phyloP scores from a whole-genome alignment of 257 asterid species.

The Catharanthus roseus region DNA sequence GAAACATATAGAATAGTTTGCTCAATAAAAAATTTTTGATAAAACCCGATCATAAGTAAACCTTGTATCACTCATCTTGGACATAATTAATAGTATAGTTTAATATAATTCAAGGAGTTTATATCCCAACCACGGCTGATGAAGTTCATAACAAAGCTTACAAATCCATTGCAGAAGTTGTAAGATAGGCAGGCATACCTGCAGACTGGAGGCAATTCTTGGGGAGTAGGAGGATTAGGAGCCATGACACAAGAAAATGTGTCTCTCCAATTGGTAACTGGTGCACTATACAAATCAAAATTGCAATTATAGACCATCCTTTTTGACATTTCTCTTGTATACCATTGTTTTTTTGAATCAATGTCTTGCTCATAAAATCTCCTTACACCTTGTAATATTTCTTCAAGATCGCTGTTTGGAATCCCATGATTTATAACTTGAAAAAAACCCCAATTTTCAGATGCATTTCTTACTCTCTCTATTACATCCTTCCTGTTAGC shows the following conservation, averaged over 20 bases:
- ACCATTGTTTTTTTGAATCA: conserved; percentile 22
- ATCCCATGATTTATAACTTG: conserved; percentile 29
- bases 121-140: background rate
- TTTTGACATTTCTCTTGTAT: conserved; percentile 20
- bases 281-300: conserved; percentile 26
- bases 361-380: conserved; percentile 25
- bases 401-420: conserved; percentile 14
- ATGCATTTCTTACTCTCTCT: conserved; percentile 17
- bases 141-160: background rate
- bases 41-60: no score
- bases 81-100: no score
- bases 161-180: background rate
- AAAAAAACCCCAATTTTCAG: conserved; percentile 29
- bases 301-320: conserved; percentile 22
- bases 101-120: no score
- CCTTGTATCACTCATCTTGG: no score
- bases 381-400: conserved; percentile 22
- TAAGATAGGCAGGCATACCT: no score
- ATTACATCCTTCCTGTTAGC: conserved; percentile 5
- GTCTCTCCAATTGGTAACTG: conserved; percentile 29
- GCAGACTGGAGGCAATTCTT: conserved; percentile 23
- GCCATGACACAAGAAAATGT: conserved; percentile 15
- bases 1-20: no score
- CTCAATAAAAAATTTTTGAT: no score
- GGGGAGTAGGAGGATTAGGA: conserved; percentile 25